Percentiles rank a stretch among this genome's conserved stretches.
Evolutionary conservation across 2,329 filamentous ascomycete species (phyloP).

Genomic region (Hymenoscyphus occultus): DNA sequence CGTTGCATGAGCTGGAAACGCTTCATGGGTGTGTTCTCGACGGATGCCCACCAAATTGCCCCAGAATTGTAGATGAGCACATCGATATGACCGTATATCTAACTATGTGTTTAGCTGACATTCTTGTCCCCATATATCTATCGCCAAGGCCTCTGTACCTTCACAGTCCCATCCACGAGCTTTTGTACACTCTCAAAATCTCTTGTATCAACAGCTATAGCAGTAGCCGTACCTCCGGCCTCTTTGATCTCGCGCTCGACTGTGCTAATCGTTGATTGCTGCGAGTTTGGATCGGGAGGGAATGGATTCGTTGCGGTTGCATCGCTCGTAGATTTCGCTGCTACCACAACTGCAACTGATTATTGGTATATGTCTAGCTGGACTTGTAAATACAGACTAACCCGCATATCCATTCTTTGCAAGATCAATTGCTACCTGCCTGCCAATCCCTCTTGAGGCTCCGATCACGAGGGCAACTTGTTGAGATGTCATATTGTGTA

Average conservation of each 20-base stretch:
- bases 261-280: conserved; percentile 73
- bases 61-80: conserved; percentile 80
- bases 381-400: conserved; percentile 36
- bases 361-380: conserved; percentile 1
- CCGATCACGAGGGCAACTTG: conserved; percentile 70
- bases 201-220: conserved; percentile 69
- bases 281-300: conserved; percentile 74
- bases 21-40: conserved; percentile 69
- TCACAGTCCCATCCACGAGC: conserved; percentile 57
- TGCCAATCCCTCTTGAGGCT: conserved; percentile 74
- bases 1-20: conserved; percentile 77
- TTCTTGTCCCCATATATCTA: conserved; percentile 20
- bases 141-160: conserved; percentile 31
- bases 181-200: conserved; percentile 56
- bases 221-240: conserved; percentile 60
- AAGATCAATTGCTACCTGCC: conserved; percentile 73
- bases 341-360: conserved; percentile 51
- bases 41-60: conserved; percentile 79
- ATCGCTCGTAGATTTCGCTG: conserved; percentile 72
- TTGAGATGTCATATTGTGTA: conserved; percentile 21
- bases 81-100: conserved; percentile 52
- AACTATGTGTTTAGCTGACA: conserved; percentile 3
- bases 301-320: conserved; percentile 55
- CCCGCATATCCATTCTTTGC: conserved; percentile 68
- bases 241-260: conserved; percentile 71